Evolutionary conservation across 164 flowering plant species (phyloP), one percentile per base, ranked within the genome.

Genomic region (Aristolochia californica): DNA sequence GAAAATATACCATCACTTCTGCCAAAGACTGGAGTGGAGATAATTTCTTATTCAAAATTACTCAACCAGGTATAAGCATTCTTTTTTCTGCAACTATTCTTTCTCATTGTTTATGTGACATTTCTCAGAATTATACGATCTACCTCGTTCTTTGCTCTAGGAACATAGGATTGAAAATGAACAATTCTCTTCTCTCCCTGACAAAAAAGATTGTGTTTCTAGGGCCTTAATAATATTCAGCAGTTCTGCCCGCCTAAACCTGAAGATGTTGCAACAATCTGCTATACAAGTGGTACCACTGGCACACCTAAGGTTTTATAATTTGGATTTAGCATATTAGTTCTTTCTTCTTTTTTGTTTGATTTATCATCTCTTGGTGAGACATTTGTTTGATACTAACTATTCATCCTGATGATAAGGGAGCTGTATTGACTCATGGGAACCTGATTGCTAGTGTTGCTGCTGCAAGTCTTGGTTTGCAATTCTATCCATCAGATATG

Each of bases 271-370:
- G 97, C 99, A 43, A 94, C 99, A 16, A 81, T 94, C 65, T 94
- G 99, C 74, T 94, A 89, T 64, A 94, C 99, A 52, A 94, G 99
- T 78, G 99, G 99, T 60, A 94, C 99, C 18, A 94, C 99, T 50
- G 99, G 99, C 60, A 85, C 93, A 55, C 99, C 99, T 26, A 93
- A 93, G 97, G 98, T 93, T 71, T 56, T 24, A 2, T 25, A 30
- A 9, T 53, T 47, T 13, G 38, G n/a, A 20, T 40, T 24, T 21
- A 0, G 15, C 14, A 1, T 22, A 50, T 22, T 22, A 15, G 16
- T 50, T 26, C 5, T 9, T 13, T 5, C 27, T 50, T 13, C 15
- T 34, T 34, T 22, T 1, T 22, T 16, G 0, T 50, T 68, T n/a
- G 43, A 5, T 40, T 62, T 28, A 17, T 27, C 28, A 24, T 48